These are phyloP conservation scores for Tolypocladium pustulatum DNA, from an alignment of 2,329 filamentous ascomycete genomes.

Conservation along the genomic window DNA sequence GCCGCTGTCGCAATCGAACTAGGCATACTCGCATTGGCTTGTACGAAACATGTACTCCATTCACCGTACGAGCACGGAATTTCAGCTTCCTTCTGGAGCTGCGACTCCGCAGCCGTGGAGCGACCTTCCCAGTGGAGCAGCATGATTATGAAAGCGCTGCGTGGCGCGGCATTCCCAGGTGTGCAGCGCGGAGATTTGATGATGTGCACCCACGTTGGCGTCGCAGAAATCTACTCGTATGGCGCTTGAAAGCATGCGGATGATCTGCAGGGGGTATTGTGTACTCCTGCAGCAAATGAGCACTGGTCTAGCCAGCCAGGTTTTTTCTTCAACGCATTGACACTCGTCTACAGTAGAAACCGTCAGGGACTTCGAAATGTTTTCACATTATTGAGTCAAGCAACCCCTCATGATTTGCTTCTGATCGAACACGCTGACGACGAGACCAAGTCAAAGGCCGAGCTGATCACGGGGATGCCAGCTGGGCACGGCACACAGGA, in stretches of 20 bases:
- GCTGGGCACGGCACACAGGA: background rate
- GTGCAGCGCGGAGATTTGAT: background rate
- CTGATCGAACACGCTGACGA: background rate
- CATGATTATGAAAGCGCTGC: background rate
- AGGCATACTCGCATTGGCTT: background rate
- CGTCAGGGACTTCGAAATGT: background rate
- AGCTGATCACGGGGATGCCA: background rate
- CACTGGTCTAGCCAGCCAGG: background rate
- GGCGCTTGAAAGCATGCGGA: background rate
- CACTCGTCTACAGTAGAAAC: background rate
- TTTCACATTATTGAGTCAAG: background rate
- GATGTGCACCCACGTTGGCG: background rate
- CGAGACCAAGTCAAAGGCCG: background rate
- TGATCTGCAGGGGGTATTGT: background rate
- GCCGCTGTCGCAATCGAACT: background rate
- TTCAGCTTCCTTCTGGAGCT: background rate
- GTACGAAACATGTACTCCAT: background rate
- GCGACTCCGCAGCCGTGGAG: background rate
- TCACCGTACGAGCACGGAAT: background rate
- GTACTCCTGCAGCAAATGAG: background rate
- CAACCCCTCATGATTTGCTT: background rate
- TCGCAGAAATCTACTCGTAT: background rate
- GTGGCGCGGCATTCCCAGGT: background rate
- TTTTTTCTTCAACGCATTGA: background rate
- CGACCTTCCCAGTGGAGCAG: background rate